Evolutionary conservation across 495 filamentous ascomycete species (phyloP).

Genomic region (Neurospora sp.): DNA sequence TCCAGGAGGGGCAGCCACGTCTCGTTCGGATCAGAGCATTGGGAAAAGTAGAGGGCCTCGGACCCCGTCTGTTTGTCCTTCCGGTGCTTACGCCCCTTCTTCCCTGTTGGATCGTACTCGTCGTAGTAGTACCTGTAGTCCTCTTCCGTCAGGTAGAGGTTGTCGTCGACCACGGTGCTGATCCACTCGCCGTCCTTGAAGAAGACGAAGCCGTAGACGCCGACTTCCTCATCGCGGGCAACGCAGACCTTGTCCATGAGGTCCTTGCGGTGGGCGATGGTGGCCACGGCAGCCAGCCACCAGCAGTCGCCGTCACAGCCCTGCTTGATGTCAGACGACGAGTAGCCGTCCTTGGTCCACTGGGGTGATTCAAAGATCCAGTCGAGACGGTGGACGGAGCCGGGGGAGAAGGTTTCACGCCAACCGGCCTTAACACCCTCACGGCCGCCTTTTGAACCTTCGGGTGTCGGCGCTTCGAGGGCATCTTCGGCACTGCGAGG

Average conservation of each 20-base stretch:
- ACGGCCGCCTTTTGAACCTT: constrained; percentile 28
- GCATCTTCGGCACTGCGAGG: constrained; percentile 1
- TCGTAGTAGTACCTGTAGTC: constrained; percentile 22
- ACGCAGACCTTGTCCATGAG: constrained; percentile 64
- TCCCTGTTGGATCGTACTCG: constrained; percentile 30
- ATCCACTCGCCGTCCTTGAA: constrained; percentile 74
- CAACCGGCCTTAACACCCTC: constrained; percentile 3
- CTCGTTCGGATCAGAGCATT: constrained; percentile 62
- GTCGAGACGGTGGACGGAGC: constrained; percentile 20
- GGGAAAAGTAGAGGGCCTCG: constrained; percentile 60
- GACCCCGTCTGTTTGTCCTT: constrained; percentile 31
- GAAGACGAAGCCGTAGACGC: constrained; percentile 79
- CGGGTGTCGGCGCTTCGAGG: neutral
- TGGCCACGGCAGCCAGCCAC: constrained; percentile 65
- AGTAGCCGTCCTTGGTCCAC: constrained; percentile 63
- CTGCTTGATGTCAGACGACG: constrained; percentile 41
- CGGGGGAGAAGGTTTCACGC: constrained; percentile 8
- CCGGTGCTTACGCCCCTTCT: constrained; percentile 13
- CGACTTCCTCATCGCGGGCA: constrained; percentile 54
- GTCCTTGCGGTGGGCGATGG: constrained; percentile 56
- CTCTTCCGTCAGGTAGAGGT: constrained; percentile 12
- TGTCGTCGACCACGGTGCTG: constrained; percentile 58
- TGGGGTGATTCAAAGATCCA: constrained; percentile 68
- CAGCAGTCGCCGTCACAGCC: constrained; percentile 59
- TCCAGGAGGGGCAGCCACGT: constrained; percentile 75